Percentiles rank a stretch among this genome's conserved stretches.
Conservation (phyloP, 2,329 filamentous ascomycete species). For the Phialophora chinensis region DNA sequence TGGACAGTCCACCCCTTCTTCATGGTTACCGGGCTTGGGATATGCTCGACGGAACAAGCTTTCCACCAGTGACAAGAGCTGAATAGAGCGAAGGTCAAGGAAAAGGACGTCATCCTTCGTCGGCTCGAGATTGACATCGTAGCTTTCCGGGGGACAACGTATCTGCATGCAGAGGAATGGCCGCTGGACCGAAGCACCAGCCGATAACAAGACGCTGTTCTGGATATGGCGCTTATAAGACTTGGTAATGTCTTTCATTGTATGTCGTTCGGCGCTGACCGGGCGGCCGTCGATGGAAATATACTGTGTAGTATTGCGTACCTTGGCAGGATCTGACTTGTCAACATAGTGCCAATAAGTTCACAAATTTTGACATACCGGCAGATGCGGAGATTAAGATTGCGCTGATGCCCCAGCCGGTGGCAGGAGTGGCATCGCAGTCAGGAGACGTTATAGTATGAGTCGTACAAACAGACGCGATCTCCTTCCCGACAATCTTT, state of each 20-base stretch:
- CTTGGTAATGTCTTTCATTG: conserved; percentile 60
- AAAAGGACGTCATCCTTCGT: conserved; percentile 69
- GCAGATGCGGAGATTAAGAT: conserved; percentile 53
- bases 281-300: conserved; percentile 64
- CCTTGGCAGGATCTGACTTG: conserved; percentile 46
- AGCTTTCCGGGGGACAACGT: conserved; percentile 58
- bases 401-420: conserved; percentile 53
- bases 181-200: conserved; percentile 46
- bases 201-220: conserved; percentile 23
- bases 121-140: conserved; percentile 68
- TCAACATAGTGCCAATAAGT: conserved; percentile 35
- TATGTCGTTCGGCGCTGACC: conserved; percentile 56
- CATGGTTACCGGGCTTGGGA: neutral
- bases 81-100: conserved; percentile 48
- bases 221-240: conserved; percentile 59
- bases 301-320: conserved; percentile 53
- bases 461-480: conserved; percentile 56
- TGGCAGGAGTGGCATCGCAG: conserved; percentile 26
- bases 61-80: conserved; percentile 52
- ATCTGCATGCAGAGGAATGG: conserved; percentile 64
- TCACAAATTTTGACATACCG: neutral
- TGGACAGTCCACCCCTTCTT: neutral
- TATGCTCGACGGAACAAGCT: conserved; percentile 53
- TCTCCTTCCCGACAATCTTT: conserved; percentile 62
- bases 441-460: conserved; percentile 42